Percentiles rank a stretch among this genome's conserved stretches.
Conservation (phyloP, 345 rosid genomes). For the Kernera saxatilis region DNA sequence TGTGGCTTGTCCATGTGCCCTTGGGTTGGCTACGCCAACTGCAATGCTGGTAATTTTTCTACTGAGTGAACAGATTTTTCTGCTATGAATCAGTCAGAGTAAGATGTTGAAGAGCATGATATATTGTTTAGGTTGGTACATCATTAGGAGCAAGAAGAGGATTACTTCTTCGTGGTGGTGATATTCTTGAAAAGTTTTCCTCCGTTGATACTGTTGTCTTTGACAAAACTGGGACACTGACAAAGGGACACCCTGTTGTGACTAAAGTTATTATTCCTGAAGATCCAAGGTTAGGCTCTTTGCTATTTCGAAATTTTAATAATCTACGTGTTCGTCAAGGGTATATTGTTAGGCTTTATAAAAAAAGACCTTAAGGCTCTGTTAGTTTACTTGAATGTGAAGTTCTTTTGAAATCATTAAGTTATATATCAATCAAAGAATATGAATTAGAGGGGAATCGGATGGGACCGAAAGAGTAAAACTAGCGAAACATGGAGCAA, state of each 20-base stretch:
- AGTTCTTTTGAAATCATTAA: background rate
- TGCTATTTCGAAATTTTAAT: background rate
- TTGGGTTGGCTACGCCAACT: conserved; percentile 97
- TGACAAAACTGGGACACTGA: conserved; percentile 95
- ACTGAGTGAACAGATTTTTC: background rate
- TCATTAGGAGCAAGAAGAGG: conserved; percentile 95
- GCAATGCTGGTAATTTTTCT: conserved; percentile 75
- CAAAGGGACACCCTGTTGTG: conserved; percentile 88
- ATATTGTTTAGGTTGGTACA: conserved; percentile 66
- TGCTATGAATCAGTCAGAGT: conserved; percentile 3
- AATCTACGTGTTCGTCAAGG: background rate
- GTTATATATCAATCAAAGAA: background rate
- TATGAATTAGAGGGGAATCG: background rate
- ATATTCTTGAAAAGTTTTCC: conserved; percentile 84
- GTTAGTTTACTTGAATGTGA: background rate
- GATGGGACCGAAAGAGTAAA: background rate
- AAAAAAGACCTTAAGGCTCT: background rate
- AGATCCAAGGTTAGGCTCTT: conserved; percentile 50
- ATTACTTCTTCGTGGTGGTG: conserved; percentile 89
- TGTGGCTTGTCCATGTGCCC: conserved; percentile 99
- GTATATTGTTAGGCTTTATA: background rate
- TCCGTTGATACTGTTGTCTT: conserved; percentile 71
- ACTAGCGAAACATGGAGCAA: background rate
- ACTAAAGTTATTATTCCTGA: conserved; percentile 51
- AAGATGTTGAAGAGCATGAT: conserved; percentile 6